phyloP scores from a whole-genome alignment of 257 asterid species.

The Phtheirospermum japonicum region DNA sequence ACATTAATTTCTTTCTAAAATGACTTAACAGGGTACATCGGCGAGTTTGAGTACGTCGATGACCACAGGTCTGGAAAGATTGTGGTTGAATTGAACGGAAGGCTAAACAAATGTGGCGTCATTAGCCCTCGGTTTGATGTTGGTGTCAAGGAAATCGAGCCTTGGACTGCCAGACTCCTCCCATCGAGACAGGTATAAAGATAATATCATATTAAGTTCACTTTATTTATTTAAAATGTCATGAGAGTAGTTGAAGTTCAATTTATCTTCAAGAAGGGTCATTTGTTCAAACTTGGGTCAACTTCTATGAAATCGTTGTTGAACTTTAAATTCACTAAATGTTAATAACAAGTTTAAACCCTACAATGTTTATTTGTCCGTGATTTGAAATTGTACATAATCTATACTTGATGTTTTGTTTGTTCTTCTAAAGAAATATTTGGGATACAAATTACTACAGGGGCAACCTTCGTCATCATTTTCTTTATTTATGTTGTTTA shows the following conservation, averaged over 20 bases:
- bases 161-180: slow-evolving; percentile 45
- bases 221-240: background rate
- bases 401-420: background rate
- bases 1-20: background rate
- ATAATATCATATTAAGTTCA: background rate
- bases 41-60: slow-evolving; percentile 43
- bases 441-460: background rate
- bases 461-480: background rate
- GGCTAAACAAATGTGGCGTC: slow-evolving; percentile 43
- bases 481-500: background rate
- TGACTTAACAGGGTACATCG: slow-evolving; percentile 34
- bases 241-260: background rate
- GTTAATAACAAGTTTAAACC: background rate
- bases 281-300: background rate
- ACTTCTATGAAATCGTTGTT: background rate
- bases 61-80: slow-evolving; percentile 46
- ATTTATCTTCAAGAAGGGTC: background rate
- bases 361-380: background rate
- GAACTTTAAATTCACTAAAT: background rate
- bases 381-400: background rate
- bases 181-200: slow-evolving; percentile 40
- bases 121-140: slow-evolving; percentile 45
- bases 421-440: background rate
- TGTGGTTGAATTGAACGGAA: slow-evolving; percentile 42
- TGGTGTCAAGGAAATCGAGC: slow-evolving; percentile 45